Percentiles rank a stretch among this genome's conserved stretches.
Conservation (phyloP, 108 stramenopile species). For the Nannochloropsis oceanica region DNA sequence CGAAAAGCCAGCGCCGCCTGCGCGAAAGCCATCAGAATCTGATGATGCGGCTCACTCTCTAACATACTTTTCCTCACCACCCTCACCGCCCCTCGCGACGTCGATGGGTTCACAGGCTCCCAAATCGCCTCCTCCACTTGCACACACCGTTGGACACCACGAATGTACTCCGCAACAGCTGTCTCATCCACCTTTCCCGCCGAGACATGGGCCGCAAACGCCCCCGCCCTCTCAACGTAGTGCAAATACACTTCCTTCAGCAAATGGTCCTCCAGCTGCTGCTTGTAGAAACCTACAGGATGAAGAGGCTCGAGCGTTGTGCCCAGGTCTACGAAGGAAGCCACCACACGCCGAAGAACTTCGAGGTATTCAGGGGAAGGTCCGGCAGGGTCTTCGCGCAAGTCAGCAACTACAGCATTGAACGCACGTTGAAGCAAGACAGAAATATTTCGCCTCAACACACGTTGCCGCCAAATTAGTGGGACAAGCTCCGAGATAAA, state of each 20-base stretch:
- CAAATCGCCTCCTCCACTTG: background rate
- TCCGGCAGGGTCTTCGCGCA: background rate
- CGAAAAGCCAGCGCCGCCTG: background rate
- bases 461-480: background rate
- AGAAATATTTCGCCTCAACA: background rate
- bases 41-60: background rate
- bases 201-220: background rate
- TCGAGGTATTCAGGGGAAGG: background rate
- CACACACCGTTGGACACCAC: background rate
- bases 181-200: background rate
- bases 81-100: background rate
- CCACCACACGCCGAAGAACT: background rate
- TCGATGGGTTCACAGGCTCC: background rate
- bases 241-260: background rate
- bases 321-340: background rate
- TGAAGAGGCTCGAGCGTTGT: background rate
- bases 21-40: background rate
- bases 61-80: background rate
- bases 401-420: background rate
- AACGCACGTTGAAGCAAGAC: background rate
- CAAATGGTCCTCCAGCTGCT: background rate
- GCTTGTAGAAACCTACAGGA: background rate
- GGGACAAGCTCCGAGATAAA: background rate
- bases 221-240: background rate
- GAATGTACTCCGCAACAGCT: background rate